phyloP scores from a whole-genome alignment of 2,329 filamentous ascomycete genomes.

The Xylariomycetidae sp. region DNA sequence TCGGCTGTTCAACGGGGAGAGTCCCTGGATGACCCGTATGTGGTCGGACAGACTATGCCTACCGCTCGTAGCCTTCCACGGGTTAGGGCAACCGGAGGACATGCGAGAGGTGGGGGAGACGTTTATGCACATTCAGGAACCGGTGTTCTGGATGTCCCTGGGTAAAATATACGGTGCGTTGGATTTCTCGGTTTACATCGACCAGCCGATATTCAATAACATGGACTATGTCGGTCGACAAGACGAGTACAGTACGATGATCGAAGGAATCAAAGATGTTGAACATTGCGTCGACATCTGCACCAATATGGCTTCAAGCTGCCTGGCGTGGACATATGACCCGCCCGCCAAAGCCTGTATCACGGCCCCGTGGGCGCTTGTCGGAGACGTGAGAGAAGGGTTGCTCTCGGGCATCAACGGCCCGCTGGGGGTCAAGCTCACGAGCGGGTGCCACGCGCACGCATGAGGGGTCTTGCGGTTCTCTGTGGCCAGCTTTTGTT shows the following conservation, averaged over 20 bases:
- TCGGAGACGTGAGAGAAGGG: constrained; percentile 33
- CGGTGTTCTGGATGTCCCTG: constrained; percentile 46
- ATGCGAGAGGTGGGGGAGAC: constrained; percentile 42
- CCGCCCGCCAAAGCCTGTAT: constrained; percentile 35
- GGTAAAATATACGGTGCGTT: constrained; percentile 44
- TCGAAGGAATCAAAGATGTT: constrained; percentile 31
- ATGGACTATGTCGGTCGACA: constrained; percentile 48
- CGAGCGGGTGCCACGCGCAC: constrained; percentile 20
- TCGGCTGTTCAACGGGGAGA: constrained; percentile 53
- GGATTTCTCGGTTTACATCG: constrained; percentile 32
- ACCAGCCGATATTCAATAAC: constrained; percentile 31
- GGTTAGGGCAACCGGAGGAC: constrained; percentile 36
- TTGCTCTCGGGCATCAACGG: constrained; percentile 36
- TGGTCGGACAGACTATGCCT: constrained; percentile 47
- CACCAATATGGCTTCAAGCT: constrained; percentile 31
- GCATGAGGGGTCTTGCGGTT: constrained; percentile 4
- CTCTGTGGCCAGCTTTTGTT: neutral
- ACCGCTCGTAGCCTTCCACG: constrained; percentile 52
- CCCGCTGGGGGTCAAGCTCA: constrained; percentile 20
- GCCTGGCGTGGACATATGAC: constrained; percentile 50
- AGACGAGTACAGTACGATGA: constrained; percentile 37
- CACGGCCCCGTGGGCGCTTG: constrained; percentile 45
- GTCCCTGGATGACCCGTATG: constrained; percentile 44
- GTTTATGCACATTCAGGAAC: constrained; percentile 33
- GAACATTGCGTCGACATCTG: constrained; percentile 42